A percentile compares a stretch with the other conserved stretches of the same genome.
phyloP scores from a whole-genome alignment of 176 grass and related monocot genomes.

The Carex cristatella region DNA sequence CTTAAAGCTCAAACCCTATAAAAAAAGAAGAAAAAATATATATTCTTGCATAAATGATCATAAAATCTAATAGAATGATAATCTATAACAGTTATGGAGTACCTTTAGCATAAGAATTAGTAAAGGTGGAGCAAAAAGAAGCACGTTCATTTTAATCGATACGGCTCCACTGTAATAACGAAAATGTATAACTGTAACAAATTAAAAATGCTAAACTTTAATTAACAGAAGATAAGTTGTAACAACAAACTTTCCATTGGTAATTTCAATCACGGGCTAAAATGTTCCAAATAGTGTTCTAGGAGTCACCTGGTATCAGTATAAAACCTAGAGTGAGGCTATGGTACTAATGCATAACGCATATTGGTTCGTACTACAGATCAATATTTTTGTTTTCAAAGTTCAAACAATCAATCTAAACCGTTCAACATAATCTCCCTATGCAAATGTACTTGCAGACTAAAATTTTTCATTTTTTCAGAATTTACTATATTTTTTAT shows the following conservation, averaged over 20 bases:
- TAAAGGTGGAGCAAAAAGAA: constrained; percentile 85
- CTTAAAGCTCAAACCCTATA: constrained; percentile 67
- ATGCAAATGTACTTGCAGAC: no score
- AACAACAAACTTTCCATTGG: neutral
- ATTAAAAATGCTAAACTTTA: constrained; percentile 12
- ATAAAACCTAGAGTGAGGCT: neutral
- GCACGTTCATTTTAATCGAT: constrained; percentile 98
- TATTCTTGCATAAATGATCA: constrained; percentile 24
- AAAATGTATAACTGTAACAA: constrained; percentile 6
- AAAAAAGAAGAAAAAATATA: neutral
- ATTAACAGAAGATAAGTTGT: constrained; percentile 12
- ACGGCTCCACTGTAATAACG: constrained; percentile 61
- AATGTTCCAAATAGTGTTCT: neutral
- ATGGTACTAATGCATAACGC: no score
- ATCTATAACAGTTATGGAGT: neutral
- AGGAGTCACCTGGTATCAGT: neutral
- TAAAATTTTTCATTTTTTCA: no score
- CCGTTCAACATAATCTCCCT: no score
- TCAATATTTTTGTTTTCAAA: no score
- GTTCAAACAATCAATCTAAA: no score
- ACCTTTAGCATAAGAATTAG: constrained; percentile 94
- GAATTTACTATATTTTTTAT: no score
- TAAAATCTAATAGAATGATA: constrained; percentile 12
- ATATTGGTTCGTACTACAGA: no score
- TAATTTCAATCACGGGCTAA: neutral